Base-by-base conservation (phyloP, 2,329 filamentous ascomycete species). In the Thelonectria rubi region DNA sequence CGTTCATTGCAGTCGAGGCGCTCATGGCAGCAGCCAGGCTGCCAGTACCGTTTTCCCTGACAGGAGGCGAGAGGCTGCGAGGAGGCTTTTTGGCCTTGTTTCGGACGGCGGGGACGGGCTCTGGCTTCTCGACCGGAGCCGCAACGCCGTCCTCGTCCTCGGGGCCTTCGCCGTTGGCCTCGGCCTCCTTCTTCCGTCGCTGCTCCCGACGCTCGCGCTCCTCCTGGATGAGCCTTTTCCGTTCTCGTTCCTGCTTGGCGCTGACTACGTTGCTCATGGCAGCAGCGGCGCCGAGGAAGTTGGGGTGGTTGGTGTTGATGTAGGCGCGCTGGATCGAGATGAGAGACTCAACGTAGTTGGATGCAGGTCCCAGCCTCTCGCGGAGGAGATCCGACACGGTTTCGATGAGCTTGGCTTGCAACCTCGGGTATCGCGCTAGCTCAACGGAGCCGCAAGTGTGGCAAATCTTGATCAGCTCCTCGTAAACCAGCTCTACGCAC, bases 241-340 rank as follows among this genome's bases (percentile, higher is more conserved):
- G 90, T 78, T 99, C 94, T 69, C 93, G 90, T 68, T 99, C 95
- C 76, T 98, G 93, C 79, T 95, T 97, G 74, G 91, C 94, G 74
- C 88, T 92, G 63, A 99, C 96, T 48, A 99, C 94, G 49, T 95
- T 93, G 68, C 93, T 94, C 95, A 99, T 99, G 65, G 95, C 95
- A 37, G 94, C 94, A 20, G 95, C 94, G 15, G 95, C 95, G 46
- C 95, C 95, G 15, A 98, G 87, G 81, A 99, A 99, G 78, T 99
- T 99, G 50, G 95, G 95, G 76, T 99, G 95, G 74, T 99, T 99
- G 43, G 95, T 99, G 81, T 99, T 99, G 80, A 99, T 98, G 79
- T 99, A 99, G 18, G 95, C 95, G 68, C 95, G 88, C 79, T 99
- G 95, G 63, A 99, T 99, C 24, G 95, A 91, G 68, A 99, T 99